These are phyloP conservation scores for Tolypocladium capitatum DNA, from an alignment of 2,329 filamentous ascomycete species.

Conservation along the genomic window DNA sequence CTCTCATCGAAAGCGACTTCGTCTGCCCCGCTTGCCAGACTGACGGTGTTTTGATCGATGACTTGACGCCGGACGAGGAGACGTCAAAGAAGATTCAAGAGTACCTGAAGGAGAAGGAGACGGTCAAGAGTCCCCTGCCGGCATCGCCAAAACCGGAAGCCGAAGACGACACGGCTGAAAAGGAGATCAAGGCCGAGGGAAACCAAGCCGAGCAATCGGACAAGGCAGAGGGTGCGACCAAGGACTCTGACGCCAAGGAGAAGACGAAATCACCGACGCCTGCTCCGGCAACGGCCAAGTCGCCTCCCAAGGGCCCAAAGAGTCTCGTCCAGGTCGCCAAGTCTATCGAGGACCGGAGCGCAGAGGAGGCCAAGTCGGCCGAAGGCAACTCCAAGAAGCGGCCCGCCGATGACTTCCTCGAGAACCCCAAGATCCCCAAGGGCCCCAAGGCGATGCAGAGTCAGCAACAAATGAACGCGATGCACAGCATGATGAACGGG, in stretches of 20 bases:
- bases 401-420: conserved; percentile 57
- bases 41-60: conserved; percentile 85
- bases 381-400: conserved; percentile 56
- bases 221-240: neutral
- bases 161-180: conserved; percentile 28
- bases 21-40: conserved; percentile 84
- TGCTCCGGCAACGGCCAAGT: conserved; percentile 9
- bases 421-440: conserved; percentile 52
- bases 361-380: conserved; percentile 15
- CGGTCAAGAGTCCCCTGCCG: conserved; percentile 27
- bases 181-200: conserved; percentile 15
- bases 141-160: conserved; percentile 22
- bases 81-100: conserved; percentile 64
- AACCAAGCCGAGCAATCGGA: conserved; percentile 5
- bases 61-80: conserved; percentile 73
- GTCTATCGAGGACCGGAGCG: conserved; percentile 21
- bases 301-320: conserved; percentile 18
- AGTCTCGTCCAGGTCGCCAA: conserved; percentile 16
- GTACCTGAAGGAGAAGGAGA: conserved; percentile 49
- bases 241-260: conserved; percentile 12
- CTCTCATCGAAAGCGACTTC: conserved; percentile 96
- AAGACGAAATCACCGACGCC: conserved; percentile 22
- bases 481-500: conserved; percentile 30
- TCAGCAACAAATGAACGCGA: conserved; percentile 32
- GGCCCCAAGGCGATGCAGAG: conserved; percentile 52